Conservation (phyloP, 2,329 filamentous ascomycete species). For the Lasiodiplodia hormozganensis region DNA sequence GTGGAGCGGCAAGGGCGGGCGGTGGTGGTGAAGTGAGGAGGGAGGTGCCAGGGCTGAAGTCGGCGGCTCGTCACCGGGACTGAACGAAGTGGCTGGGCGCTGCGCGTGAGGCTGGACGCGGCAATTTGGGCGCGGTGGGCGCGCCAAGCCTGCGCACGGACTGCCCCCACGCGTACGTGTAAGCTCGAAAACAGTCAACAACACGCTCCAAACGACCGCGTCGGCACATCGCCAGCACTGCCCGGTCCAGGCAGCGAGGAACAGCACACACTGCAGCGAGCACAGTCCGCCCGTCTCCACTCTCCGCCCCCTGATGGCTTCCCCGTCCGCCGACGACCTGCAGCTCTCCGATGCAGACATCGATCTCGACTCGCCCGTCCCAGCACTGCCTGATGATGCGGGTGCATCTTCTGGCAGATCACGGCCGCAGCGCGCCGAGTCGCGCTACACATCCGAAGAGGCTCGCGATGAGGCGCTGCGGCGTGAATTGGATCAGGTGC, state of each 20-base stretch:
- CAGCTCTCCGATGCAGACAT: conserved; percentile 63
- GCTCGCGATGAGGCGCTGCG: conserved; percentile 76
- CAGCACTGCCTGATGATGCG: conserved; percentile 39
- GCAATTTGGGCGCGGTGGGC: background rate
- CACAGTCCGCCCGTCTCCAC: conserved; percentile 17
- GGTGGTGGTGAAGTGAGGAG: conserved; percentile 23
- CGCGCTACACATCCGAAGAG: conserved; percentile 68
- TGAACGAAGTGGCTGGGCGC: conserved; percentile 10
- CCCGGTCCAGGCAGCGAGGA: conserved; percentile 21
- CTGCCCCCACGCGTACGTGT: conserved; percentile 26
- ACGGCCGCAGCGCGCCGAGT: conserved; percentile 48
- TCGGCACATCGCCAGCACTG: conserved; percentile 24
- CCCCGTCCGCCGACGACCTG: conserved; percentile 58
- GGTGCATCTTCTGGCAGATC: conserved; percentile 40
- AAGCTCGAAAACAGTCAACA: conserved; percentile 27
- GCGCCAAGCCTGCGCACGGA: conserved; percentile 17
- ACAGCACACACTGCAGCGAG: conserved; percentile 26
- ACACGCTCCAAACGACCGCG: background rate
- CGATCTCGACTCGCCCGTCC: conserved; percentile 63
- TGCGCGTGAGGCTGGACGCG: conserved; percentile 17
- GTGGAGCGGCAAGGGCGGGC: conserved; percentile 21
- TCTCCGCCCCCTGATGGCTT: background rate
- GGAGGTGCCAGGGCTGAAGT: conserved; percentile 15
- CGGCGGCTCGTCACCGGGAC: conserved; percentile 3
- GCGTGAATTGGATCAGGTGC: conserved; percentile 81